Evolutionary conservation across 176 grass and related monocot genomes (phyloP), one percentile per base, ranked within the genome.

Genomic region (Tillandsia leiboldiana): DNA sequence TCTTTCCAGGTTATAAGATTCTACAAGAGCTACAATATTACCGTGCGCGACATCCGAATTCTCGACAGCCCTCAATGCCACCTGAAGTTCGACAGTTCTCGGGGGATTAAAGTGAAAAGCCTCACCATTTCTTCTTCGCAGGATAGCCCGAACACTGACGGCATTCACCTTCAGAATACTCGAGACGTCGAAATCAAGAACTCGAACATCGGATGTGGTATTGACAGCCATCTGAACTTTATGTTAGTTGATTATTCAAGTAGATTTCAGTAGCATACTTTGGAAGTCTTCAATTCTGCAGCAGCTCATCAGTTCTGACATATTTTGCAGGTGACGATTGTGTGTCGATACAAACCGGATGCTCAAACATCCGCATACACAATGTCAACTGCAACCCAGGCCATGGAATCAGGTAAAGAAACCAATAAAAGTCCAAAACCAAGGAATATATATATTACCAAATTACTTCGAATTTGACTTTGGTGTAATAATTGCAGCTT

Each of bases 101-200:
- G 74, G 10, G 50, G 76, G 65, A 78, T 93, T 70, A 88, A 22
- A 70, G 86, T 88, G 42, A 93, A 81, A 71, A 83, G 86, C 69
- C 23, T 93, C 63, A 86, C 80, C 77, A 93, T 93, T 54, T 76
- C 77, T 53, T 89, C 86, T 50, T 71, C 86, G 0, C 66, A 77
- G 51, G 74, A 86, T 51, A 83, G 70, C 70, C 82, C 65, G 24
- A 92, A 92, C 74, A 86, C 90, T 12, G 90, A 92, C 48, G 83
- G 90, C 67, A 88, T 93, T 66, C 90, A 93, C 72, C 86, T 93
- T 24, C 90, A 93, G 74, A 88, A 93, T 52, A 81, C 86, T 13
- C 61, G 48, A 50, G 80, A 89, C 26, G 83, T 88, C 22, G 80
- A 93, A 63, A 88, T 93, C 65, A 76, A 76, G 78, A 85, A 82